Evolutionary conservation across 2,329 filamentous ascomycete genomes (phyloP), one percentile per base, ranked within the genome.

Genomic region (Rhynchosporium graminicola): DNA sequence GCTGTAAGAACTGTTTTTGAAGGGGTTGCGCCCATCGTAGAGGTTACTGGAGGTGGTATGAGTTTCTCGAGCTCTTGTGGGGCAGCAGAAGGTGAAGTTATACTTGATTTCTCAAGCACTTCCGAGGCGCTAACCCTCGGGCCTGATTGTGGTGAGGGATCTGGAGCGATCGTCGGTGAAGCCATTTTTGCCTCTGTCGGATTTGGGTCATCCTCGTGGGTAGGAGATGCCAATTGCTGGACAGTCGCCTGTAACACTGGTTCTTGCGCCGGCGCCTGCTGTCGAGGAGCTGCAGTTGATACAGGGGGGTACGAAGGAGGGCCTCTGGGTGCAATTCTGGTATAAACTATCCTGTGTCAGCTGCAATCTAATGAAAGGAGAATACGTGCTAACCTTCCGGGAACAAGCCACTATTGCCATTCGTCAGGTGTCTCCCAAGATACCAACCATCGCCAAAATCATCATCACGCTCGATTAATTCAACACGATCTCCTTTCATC

Each of bases 371-470:
- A 38, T 28, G 42, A 60, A 8, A 40, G 62, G 40, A 51, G n/a
- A 13, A 15, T n/a, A 8, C 8, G 45, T 20, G 57, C 38, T 42
- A 13, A 92, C 91, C 90, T 84, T 94, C 89, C 28, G 91, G 91
- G 72, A 95, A 95, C 61, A 95, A 83, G 60, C 91, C 91, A 68
- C 83, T 92, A 72, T 87, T 88, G 64, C 85, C 85, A 75, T 88
- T 92, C 68, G 83, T 80, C 69, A 91, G 77, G 76, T 94, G 90
- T 72, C 86, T 86, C 65, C 87, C 91, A 71, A 94, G 76, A 74
- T 90, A 96, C 91, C 90, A 93, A 59, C 91, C 91, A 76, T 96
- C 91, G 65, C 90, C 90, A 75, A 95, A 96, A 74, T 95, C 91
- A 75, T 95, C 91, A 74, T 95, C 91, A 71, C 90, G 84, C 77